Conservation (phyloP, 208 protist species). For the Leishmania guyanensis region DNA sequence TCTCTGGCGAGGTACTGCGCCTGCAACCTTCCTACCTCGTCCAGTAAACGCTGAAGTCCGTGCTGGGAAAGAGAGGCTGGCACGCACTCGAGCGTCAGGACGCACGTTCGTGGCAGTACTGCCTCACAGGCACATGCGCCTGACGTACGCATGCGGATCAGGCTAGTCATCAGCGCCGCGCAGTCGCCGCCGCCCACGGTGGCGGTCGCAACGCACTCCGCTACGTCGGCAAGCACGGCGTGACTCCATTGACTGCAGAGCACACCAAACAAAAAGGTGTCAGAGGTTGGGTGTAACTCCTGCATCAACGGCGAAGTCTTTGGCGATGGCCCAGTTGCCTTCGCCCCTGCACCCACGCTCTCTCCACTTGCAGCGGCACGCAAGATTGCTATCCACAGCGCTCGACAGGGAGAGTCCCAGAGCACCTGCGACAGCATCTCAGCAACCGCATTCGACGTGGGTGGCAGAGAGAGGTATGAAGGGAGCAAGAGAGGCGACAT, state of each 20-base stretch:
- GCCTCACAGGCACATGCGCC: neutral
- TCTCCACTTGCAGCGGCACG: conserved; percentile 19
- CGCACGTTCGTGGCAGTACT: neutral
- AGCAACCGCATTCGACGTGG: neutral
- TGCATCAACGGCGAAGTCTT: neutral
- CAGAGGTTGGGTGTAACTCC: neutral
- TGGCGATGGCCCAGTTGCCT: neutral
- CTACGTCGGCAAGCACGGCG: conserved; percentile 5
- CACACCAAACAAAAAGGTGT: conserved; percentile 6
- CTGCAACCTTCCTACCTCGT: neutral
- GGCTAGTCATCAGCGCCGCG: neutral
- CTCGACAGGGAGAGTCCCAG: neutral
- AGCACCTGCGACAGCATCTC: neutral
- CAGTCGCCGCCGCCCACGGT: neutral
- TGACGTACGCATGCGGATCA: neutral
- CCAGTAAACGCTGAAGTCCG: conserved; percentile 17
- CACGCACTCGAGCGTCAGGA: neutral
- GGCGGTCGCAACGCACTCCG: neutral
- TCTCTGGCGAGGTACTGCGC: neutral
- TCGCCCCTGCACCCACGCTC: neutral
- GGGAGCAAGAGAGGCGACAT: conserved; percentile 20
- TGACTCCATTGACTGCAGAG: conserved; percentile 4
- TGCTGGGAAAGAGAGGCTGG: neutral
- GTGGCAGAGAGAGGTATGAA: neutral
- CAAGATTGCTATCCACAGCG: conserved; percentile 21